phyloP scores from a whole-genome alignment of 768 basidiomycete genomes.

The Coprinopsis strossmayeri region DNA sequence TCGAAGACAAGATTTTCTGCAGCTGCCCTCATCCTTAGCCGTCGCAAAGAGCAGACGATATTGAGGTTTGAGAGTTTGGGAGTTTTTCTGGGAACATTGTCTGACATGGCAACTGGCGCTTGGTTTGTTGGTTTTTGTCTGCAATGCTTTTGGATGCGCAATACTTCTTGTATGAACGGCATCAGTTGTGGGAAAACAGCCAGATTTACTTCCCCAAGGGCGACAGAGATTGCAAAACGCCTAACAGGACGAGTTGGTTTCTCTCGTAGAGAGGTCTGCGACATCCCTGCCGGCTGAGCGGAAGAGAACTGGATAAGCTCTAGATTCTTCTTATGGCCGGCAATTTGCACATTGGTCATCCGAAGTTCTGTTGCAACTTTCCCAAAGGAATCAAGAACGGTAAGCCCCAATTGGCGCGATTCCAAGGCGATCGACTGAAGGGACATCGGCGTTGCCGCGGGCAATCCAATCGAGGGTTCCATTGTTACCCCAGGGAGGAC shows the following conservation, averaged over 20 bases:
- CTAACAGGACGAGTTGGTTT: slow-evolving; percentile 23
- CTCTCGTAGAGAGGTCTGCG: slow-evolving; percentile 39
- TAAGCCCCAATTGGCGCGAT: slow-evolving; percentile 21
- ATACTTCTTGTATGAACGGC: slow-evolving; percentile 47
- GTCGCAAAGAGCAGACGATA: slow-evolving; percentile 31
- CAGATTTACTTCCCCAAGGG: slow-evolving; percentile 34
- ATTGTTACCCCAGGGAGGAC: slow-evolving; percentile 19
- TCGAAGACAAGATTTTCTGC: slow-evolving; percentile 69
- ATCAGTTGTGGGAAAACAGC: slow-evolving; percentile 52
- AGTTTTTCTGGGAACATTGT: slow-evolving; percentile 5
- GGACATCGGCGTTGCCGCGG: not conserved
- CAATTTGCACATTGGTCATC: slow-evolving; percentile 24
- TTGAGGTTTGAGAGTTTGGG: slow-evolving; percentile 12
- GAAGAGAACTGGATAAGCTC: slow-evolving; percentile 24
- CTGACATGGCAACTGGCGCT: slow-evolving; percentile 1
- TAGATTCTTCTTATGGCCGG: slow-evolving; percentile 16
- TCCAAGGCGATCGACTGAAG: slow-evolving; percentile 18
- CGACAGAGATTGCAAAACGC: slow-evolving; percentile 28
- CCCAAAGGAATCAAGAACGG: slow-evolving; percentile 28
- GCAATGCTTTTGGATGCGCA: slow-evolving; percentile 43
- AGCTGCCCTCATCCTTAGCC: slow-evolving; percentile 51
- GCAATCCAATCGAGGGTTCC: not conserved
- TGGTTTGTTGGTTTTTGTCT: slow-evolving; percentile 5
- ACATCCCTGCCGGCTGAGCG: slow-evolving; percentile 25
- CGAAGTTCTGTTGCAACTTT: slow-evolving; percentile 28